Conservation (phyloP, 345 rosid species). For the Erodium maritimum region DNA sequence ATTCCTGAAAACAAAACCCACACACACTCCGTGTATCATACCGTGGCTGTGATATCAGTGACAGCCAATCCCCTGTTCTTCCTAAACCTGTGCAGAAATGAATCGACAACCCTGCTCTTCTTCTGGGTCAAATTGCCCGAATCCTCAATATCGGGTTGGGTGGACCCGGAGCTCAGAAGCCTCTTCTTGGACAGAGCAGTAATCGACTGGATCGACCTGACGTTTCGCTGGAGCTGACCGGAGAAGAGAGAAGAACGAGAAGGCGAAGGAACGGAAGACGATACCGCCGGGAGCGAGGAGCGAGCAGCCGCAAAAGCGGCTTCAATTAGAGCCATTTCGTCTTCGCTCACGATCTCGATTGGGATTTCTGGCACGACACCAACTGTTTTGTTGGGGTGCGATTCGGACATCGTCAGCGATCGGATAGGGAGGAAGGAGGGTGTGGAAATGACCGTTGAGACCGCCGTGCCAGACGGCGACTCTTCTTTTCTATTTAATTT, state of each 20-base stretch:
- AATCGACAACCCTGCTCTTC: conserved; percentile 16
- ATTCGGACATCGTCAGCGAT: conserved; percentile 29
- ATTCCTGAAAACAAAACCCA: too few species aligned
- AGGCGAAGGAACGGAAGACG: conserved; percentile 7
- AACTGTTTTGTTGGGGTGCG: conserved; percentile 15
- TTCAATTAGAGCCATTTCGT: conserved; percentile 78
- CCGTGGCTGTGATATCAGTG: conserved; percentile 58
- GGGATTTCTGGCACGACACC: conserved; percentile 31
- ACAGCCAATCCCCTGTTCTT: conserved; percentile 46
- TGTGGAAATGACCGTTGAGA: conserved; percentile 17
- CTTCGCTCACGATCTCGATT: conserved; percentile 66
- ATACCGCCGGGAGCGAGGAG: too few species aligned
- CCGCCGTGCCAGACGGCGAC: conserved; percentile 10
- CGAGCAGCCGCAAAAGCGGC: conserved; percentile 51
- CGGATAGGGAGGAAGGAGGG: not conserved
- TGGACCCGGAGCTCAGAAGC: conserved; percentile 12
- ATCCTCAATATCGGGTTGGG: conserved; percentile 51
- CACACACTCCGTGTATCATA: conserved; percentile 15
- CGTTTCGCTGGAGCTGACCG: conserved; percentile 16
- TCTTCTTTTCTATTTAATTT: not conserved
- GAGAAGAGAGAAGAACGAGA: conserved; percentile 19
- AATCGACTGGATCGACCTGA: conserved; percentile 27
- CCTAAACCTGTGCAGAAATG: conserved; percentile 39
- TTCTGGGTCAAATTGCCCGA: conserved; percentile 17
- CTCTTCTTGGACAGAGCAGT: conserved; percentile 30